These are phyloP conservation scores for Moringa oleifera DNA, from an alignment of 345 rosid genomes.

Conservation along the genomic window DNA sequence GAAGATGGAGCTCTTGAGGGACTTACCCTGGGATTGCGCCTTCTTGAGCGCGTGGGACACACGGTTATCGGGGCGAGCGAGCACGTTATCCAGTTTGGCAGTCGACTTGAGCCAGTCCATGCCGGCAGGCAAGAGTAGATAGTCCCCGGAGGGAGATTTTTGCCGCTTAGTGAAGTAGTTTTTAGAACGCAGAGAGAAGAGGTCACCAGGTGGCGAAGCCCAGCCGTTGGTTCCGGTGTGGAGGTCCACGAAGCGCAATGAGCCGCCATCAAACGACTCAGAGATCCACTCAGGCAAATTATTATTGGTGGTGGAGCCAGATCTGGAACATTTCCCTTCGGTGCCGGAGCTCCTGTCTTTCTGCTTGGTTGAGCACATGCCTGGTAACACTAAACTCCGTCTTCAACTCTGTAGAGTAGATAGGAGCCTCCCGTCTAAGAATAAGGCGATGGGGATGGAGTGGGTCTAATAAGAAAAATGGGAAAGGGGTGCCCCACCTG, in stretches of 20 bases:
- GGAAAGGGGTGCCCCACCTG: constrained; percentile 15
- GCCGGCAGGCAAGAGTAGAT: constrained; percentile 73
- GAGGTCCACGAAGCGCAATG: constrained; percentile 72
- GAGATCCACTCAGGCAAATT: constrained; percentile 52
- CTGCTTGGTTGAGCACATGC: constrained; percentile 55
- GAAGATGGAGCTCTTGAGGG: constrained; percentile 64
- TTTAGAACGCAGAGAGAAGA: constrained; percentile 66
- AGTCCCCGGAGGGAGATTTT: constrained; percentile 67
- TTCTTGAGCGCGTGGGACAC: constrained; percentile 50
- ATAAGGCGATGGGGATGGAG: no score
- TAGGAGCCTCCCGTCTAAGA: background rate
- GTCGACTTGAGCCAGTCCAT: constrained; percentile 83
- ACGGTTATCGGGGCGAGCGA: constrained; percentile 77
- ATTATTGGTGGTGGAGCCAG: constrained; percentile 19
- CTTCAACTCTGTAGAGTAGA: no score
- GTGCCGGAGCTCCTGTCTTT: constrained; percentile 33
- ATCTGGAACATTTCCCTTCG: constrained; percentile 25
- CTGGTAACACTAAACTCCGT: background rate
- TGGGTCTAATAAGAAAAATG: background rate
- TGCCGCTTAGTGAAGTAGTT: constrained; percentile 49
- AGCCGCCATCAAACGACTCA: constrained; percentile 65
- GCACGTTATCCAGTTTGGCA: constrained; percentile 65
- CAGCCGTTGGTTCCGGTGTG: constrained; percentile 72
- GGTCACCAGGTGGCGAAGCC: constrained; percentile 89
- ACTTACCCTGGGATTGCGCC: constrained; percentile 53